Conservation (phyloP, 148 eudicot genomes). For the Cornus florida region DNA sequence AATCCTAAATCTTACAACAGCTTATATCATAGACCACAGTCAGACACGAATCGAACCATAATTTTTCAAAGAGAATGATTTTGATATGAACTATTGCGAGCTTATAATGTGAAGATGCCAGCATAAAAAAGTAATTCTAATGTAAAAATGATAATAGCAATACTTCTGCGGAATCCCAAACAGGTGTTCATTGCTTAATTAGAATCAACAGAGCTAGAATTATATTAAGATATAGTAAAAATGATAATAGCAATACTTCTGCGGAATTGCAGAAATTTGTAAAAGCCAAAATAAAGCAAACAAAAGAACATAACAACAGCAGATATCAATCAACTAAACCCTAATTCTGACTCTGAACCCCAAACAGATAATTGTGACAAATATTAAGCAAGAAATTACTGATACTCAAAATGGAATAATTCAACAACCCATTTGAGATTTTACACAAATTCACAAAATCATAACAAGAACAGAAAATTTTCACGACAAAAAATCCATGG, state of each 20-base stretch:
- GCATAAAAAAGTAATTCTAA: too few relatives aligned
- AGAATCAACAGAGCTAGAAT: constrained; percentile 1
- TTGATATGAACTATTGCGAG: not conserved
- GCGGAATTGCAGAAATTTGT: not conserved
- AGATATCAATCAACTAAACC: not conserved
- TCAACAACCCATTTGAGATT: constrained; percentile 1
- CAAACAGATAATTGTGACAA: not conserved
- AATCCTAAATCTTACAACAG: not conserved
- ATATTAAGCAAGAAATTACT: not conserved
- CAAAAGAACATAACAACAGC: not conserved
- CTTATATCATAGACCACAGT: not conserved
- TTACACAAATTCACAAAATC: not conserved
- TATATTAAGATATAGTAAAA: not conserved
- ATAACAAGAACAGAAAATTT: not conserved
- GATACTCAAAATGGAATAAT: not conserved
- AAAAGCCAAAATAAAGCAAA: not conserved
- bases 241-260: not conserved
- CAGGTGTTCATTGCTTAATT: not conserved
- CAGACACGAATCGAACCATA: not conserved
- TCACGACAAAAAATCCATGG: not conserved
- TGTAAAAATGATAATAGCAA: not conserved
- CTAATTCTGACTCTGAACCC: constrained; percentile 9
- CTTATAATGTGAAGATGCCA: not conserved
- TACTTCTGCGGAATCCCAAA: not conserved
- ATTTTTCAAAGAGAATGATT: not conserved